phyloP scores from a whole-genome alignment of 1,284 basidiomycete genomes.

The Ustilago lituana region DNA sequence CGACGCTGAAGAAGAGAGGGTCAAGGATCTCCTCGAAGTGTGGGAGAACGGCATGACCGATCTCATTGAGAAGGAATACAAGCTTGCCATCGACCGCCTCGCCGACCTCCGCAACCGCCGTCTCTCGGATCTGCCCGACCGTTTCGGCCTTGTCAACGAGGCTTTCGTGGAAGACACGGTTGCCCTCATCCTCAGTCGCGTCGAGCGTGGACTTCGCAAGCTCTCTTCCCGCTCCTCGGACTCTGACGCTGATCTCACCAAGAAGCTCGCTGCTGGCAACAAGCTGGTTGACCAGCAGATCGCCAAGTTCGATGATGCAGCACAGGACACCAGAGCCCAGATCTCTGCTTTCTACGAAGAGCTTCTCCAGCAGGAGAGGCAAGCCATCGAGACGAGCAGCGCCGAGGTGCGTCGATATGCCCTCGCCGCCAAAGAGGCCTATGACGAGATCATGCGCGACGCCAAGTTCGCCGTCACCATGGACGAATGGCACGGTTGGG shows the following conservation, averaged over 20 bases:
- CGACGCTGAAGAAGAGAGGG: constrained; percentile 50
- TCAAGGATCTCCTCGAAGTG: constrained; percentile 55
- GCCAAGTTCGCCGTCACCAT: constrained; percentile 59
- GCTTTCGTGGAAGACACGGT: constrained; percentile 59
- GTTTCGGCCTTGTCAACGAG: constrained; percentile 55
- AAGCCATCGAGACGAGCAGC: constrained; percentile 49
- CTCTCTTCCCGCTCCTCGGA: too few species aligned
- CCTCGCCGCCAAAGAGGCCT: constrained; percentile 43
- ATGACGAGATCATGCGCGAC: constrained; percentile 53
- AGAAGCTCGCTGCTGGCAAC: constrained; percentile 29
- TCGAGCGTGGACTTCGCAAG: constrained; percentile 53
- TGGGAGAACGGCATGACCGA: constrained; percentile 55
- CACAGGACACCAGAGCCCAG: constrained; percentile 39
- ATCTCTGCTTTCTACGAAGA: constrained; percentile 44
- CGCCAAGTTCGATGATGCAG: constrained; percentile 39
- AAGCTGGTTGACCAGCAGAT: constrained; percentile 49
- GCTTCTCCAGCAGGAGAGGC: constrained; percentile 42
- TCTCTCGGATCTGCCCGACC: constrained; percentile 52
- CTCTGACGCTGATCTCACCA: constrained; percentile 10
- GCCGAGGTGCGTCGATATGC: constrained; percentile 53
- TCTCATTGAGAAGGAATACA: constrained; percentile 57
- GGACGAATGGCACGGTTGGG: constrained; percentile 63
- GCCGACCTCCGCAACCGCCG: constrained; percentile 49
- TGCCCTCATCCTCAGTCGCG: constrained; percentile 42
- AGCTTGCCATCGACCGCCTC: constrained; percentile 47